A percentile compares a stretch with the other conserved stretches of the same genome.
phyloP scores from a whole-genome alignment of 75 land plant genomes.

The Adiantum capillusveneris region DNA sequence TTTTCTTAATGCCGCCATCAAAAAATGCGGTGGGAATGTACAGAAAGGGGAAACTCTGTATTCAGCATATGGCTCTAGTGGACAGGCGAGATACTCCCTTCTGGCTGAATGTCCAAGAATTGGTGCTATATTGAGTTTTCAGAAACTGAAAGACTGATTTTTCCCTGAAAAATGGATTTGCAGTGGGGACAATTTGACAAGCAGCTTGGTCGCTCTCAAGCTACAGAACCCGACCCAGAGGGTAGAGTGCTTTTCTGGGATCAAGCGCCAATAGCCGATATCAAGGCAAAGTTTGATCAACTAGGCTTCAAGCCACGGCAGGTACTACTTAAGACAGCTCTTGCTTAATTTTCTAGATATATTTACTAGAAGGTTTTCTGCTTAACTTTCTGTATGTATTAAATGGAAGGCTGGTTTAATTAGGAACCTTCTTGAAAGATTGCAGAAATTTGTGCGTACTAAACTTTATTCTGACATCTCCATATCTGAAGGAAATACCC shows the following conservation, averaged over 20 bases:
- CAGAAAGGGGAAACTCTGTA: constrained; percentile 74
- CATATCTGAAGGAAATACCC: no score
- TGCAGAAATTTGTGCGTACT: no score
- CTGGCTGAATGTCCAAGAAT: background rate
- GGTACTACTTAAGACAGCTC: no score
- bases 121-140: no score
- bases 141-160: no score
- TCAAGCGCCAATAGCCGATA: constrained; percentile 71
- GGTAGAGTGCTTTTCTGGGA: constrained; percentile 90
- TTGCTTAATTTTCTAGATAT: no score
- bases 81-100: constrained; percentile 69
- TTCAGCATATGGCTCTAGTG: constrained; percentile 90
- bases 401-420: no score
- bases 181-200: constrained; percentile 97
- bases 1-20: constrained; percentile 75
- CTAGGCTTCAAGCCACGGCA: constrained; percentile 89
- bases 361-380: no score
- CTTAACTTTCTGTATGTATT: no score
- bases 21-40: constrained; percentile 93
- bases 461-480: no score
- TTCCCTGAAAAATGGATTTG: background rate
- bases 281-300: constrained; percentile 67
- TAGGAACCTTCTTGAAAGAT: no score
- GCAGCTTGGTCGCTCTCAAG: constrained; percentile 71
- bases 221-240: constrained; percentile 82